Evolutionary conservation across 2,329 filamentous ascomycete species (phyloP), one percentile per base, ranked within the genome.

Genomic region (Trichoderma sp.): DNA sequence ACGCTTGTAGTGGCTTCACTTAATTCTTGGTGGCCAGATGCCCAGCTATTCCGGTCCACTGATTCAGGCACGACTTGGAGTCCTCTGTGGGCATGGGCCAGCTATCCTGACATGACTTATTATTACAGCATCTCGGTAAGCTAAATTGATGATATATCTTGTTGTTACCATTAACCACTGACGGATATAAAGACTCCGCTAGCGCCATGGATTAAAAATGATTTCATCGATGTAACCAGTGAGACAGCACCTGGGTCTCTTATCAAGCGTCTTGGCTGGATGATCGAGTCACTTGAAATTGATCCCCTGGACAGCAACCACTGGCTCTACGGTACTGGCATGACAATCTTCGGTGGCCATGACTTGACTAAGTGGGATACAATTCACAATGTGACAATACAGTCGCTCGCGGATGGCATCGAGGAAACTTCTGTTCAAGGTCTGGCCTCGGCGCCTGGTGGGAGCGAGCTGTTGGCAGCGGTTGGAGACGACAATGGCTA

Each of bases 21-120:
- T 5, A 66, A 66, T 28, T 66, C 63, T 14, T 66, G 63, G 63
- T 66, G 63, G 63, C 63, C 63, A 18, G 63, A 66, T 58, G 63
- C 63, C 13, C 63, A 66, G 16, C 10, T 66, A 1, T 66, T 66
- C 18, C 63, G 63, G 14, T 66, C 63, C 4, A 66, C 34, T 13
- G 63, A 66, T 28, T 66, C 63, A 1, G 63, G 63, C n/a, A 49
- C 63, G 1, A 66, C 63, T 13, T 66, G 63, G 63, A 66, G 63
- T 13, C n/a, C 18, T 2, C 46, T 66, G 3, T 66, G 63, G 63
- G 26, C 43, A 16, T 66, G 63, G 63, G 63, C 63, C 10, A 66
- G 63, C 14, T 66, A 66, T 49, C 63, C 63, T 56, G 46, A 52
- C 21, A 58, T 58, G 52, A 66, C 63, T 2, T 66, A 66, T 37